Evolutionary conservation across 176 grass and related monocot genomes (phyloP), one percentile per base, ranked within the genome.

Genomic region (Cenchrus americanus): DNA sequence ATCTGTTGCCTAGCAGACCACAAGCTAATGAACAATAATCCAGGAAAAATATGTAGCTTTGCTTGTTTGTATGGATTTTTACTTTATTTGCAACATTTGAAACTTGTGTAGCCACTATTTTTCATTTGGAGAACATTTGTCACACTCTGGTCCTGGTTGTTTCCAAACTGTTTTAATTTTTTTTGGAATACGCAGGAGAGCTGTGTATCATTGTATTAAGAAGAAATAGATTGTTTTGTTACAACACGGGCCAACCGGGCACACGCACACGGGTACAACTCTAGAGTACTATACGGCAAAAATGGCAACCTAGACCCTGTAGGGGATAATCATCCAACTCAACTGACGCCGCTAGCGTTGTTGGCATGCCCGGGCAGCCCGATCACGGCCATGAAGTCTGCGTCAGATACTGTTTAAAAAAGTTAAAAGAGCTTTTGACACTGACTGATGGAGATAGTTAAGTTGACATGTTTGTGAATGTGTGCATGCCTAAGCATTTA

Each of bases 1-100:
- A 54, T 32, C 23, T 63, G 44, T 62, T 69, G 62, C 4, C 30
- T 47, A 21, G 7, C 24, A 65, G 41, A 55, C 37, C 65, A 44
- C 43, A 44, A 44, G 14, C 14, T 52, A 52, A 52, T 15, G 2
- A 52, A 52, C 14, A 14, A 52, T 52, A 14, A 55, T 17, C 19
- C 17, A 19, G 19, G 19, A 55, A 51, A 19, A 55, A 55, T 46
- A 13, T 23, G 5, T 17, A 19, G 10, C 5, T 75, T 76, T 82
- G 19, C 26, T 49, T 27, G 62, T 68, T 87, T 81, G 40, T 9
- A 75, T 37, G 60, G 10, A 69, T 44, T 66, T 54, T 47, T 66
- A 72, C 18, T 58, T 80, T 86, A 49, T 74, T 14, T 23, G 14
- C 14, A 54, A 30, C 34, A 14, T n/a, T 57, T 75, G 34, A 14